These are phyloP conservation scores for Pythium pyrilobum DNA, from an alignment of 352 stramenopile genomes.

Conservation along the genomic window DNA sequence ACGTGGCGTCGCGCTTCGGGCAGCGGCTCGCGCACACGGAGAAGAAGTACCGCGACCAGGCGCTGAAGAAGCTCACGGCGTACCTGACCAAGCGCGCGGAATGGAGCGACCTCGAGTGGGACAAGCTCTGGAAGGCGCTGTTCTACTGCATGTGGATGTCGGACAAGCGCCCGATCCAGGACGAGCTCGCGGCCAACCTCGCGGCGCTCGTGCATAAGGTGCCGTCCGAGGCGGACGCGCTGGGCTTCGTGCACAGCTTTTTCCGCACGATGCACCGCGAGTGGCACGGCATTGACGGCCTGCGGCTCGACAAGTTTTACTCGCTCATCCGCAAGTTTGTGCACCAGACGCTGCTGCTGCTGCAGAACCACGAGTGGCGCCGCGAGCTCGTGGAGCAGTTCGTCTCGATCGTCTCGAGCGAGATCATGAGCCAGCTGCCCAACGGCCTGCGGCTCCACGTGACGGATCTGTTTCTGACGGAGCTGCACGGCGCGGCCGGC, in stretches of 20 bases:
- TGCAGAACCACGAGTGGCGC: constrained; percentile 53
- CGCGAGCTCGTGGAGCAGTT: constrained; percentile 42
- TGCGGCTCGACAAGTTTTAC: constrained; percentile 86
- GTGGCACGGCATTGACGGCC: constrained; percentile 81
- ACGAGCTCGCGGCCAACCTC: constrained; percentile 71
- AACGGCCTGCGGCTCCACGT: constrained; percentile 80
- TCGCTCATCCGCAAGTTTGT: constrained; percentile 78
- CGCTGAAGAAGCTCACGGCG: constrained; percentile 75
- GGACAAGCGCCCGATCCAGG: constrained; percentile 78
- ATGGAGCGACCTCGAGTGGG: constrained; percentile 74
- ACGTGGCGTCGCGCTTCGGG: constrained; percentile 75
- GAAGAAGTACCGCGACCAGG: constrained; percentile 82
- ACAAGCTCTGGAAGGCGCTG: constrained; percentile 88
- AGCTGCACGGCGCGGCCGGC: constrained; percentile 53
- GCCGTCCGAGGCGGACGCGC: constrained; percentile 32
- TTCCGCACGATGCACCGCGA: constrained; percentile 83
- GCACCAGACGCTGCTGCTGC: constrained; percentile 55
- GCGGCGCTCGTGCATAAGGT: constrained; percentile 56
- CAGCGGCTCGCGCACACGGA: constrained; percentile 84
- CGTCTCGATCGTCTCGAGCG: constrained; percentile 53
- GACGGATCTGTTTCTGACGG: constrained; percentile 65
- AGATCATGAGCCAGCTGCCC: constrained; percentile 72
- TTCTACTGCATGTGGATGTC: constrained; percentile 92
- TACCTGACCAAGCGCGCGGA: constrained; percentile 62
- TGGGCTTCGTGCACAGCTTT: constrained; percentile 75